phyloP scores from a whole-genome alignment of 345 rosid species.

The Reutealis trisperma region DNA sequence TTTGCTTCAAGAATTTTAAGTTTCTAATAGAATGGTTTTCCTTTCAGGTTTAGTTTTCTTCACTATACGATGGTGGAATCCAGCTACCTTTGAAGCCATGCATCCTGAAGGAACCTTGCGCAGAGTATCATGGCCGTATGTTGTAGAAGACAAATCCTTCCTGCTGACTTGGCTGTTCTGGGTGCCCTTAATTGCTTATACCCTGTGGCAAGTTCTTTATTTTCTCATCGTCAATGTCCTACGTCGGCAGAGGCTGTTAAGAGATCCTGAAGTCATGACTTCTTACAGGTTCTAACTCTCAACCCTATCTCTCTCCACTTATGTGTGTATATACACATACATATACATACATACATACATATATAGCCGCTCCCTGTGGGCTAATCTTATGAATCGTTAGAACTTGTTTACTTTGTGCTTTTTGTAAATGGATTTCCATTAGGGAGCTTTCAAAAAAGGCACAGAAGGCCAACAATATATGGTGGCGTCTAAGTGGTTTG shows the following conservation, averaged over 20 bases:
- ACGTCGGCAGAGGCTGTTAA: conserved; percentile 80
- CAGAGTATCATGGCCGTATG: conserved; percentile 84
- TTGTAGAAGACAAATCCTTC: conserved; percentile 65
- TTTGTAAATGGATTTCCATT: conserved; percentile 5
- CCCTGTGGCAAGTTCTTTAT: conserved; percentile 89
- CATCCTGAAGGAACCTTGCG: conserved; percentile 70
- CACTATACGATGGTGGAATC: conserved; percentile 99
- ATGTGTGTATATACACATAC: too few relatives aligned
- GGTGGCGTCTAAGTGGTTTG: conserved; percentile 86
- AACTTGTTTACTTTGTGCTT: neutral
- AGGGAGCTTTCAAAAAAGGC: conserved; percentile 94
- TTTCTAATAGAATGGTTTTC: conserved; percentile 23
- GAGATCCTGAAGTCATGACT: conserved; percentile 99
- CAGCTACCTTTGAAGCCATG: conserved; percentile 85
- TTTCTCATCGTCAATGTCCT: conserved; percentile 89
- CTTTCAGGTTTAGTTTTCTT: conserved; percentile 82
- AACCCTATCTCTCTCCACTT: neutral
- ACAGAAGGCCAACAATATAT: conserved; percentile 73
- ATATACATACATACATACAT: too few relatives aligned
- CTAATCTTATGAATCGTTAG: neutral
- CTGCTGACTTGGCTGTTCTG: conserved; percentile 85
- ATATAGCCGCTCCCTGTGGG: neutral
- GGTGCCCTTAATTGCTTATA: conserved; percentile 80
- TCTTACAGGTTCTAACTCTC: conserved; percentile 67
- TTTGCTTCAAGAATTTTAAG: neutral